Base-by-base conservation (phyloP, 768 basidiomycete genomes). In the Phlegmacium glaucopus region DNA sequence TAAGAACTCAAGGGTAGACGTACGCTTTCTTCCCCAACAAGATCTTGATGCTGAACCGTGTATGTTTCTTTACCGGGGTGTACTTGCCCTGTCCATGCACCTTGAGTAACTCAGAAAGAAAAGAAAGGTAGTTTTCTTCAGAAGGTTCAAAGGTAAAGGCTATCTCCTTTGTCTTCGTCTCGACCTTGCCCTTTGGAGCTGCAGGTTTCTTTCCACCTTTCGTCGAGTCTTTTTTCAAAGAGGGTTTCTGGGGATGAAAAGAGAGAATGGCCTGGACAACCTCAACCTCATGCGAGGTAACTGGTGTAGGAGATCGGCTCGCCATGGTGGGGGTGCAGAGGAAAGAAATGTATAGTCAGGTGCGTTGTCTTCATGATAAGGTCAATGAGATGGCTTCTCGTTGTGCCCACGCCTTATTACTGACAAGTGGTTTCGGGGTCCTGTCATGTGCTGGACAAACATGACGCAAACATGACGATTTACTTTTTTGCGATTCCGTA, bases 121-220 rank as follows among this genome's bases (percentile, higher is more conserved):
- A 51, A 4, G 37, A 28, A 0, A 51, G 22, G 25, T 51, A 51
- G 39, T 51, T 51, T 9, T 38, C 12, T n/a, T 26, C 22, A 4
- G 30, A 9, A 8, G 35, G 13, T 17, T 51, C 26, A 12, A 51
- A 51, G 7, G 45, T 51, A 39, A 47, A 51, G 7, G 28, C 4
- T 9, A 47, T 9, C 10, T 51, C 49, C 29, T 51, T 51, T 26
- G 44, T 51, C 48, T 49, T 49, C 9, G 30, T 32, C 22, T 50
- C 28, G 9, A 36, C 22, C 39, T 50, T 50, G 38, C 29, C 28
- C 39, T 39, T 47, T 29, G 46, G 9, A 12, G 16, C 30, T 13
- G 25, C 29, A n/a, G 35, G 29, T 13, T 32, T 46, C 39, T 50
- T 50, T 27, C 13, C 39, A 32, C 30, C 13, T 32, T 32, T 32